These are phyloP conservation scores for Ophiosphaerella korrae DNA, from an alignment of 2,329 filamentous ascomycete species.

Conservation along the genomic window DNA sequence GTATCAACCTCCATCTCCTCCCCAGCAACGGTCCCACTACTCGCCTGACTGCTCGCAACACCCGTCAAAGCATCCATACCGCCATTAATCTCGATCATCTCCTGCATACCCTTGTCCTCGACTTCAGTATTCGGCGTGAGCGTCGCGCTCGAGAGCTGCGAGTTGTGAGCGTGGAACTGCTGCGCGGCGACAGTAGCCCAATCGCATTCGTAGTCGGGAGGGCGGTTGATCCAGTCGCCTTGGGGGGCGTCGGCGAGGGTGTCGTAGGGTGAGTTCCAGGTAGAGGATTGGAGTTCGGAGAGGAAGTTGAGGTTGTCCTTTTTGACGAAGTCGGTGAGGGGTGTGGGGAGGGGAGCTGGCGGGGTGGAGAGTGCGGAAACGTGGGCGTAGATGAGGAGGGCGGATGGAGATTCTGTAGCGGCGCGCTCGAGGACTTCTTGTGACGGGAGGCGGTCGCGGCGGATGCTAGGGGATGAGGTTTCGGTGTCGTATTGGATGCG, in stretches of 20 bases:
- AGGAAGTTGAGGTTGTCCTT: conserved; percentile 52
- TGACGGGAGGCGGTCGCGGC: conserved; percentile 51
- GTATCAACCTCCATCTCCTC: conserved; percentile 31
- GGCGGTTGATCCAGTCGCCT: conserved; percentile 25
- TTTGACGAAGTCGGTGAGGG: conserved; percentile 53
- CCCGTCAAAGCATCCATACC: conserved; percentile 27
- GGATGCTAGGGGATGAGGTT: conserved; percentile 28
- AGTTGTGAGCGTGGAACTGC: conserved; percentile 24
- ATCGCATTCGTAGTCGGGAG: conserved; percentile 19
- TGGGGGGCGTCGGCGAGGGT: conserved; percentile 3
- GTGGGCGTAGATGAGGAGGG: conserved; percentile 65
- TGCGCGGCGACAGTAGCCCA: conserved; percentile 28
- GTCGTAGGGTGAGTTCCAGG: conserved; percentile 19
- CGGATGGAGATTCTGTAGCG: conserved; percentile 57
- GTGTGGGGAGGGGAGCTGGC: conserved; percentile 25
- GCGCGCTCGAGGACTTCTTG: conserved; percentile 61
- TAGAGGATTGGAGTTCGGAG: conserved; percentile 34
- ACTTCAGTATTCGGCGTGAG: conserved; percentile 43
- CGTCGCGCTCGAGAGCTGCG: conserved; percentile 32
- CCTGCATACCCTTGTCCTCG: conserved; percentile 24
- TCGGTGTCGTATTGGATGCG: conserved; percentile 40
- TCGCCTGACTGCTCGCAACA: conserved; percentile 19
- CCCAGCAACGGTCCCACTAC: conserved; percentile 27
- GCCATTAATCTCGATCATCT: conserved; percentile 36
- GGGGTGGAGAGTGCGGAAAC: conserved; percentile 41